These are phyloP conservation scores for Termitomyces sp. DNA, from an alignment of 768 basidiomycete species.

Conservation along the genomic window DNA sequence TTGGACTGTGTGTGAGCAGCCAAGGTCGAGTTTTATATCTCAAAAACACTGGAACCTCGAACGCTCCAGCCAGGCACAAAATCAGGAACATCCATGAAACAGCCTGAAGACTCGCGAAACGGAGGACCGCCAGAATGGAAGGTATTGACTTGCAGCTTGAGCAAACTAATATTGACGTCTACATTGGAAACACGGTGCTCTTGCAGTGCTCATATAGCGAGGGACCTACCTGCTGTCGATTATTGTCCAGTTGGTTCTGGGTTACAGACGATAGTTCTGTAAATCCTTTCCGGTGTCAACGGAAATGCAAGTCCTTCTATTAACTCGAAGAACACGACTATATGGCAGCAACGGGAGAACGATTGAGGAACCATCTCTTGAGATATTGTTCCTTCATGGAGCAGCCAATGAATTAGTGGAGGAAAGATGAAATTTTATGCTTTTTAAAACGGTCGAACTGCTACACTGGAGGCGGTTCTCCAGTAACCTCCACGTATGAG, in stretches of 20 bases:
- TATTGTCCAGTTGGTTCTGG: neutral
- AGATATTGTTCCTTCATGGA: neutral
- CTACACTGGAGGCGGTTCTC: conserved; percentile 6
- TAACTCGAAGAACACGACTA: neutral
- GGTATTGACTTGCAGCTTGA: neutral
- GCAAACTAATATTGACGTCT: neutral
- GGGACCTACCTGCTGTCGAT: neutral
- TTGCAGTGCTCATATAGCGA: neutral
- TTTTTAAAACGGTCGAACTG: neutral
- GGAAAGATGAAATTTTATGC: too few species aligned
- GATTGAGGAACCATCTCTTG: neutral
- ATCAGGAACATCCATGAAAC: too few species aligned
- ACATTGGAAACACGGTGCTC: neutral
- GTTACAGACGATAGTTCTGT: neutral
- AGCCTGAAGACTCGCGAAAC: neutral
- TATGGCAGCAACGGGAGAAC: neutral
- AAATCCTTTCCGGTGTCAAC: neutral
- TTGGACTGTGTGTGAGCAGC: too few species aligned
- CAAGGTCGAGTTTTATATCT: too few species aligned
- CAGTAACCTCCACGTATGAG: conserved; percentile 30
- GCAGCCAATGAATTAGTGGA: neutral
- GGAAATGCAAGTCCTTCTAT: neutral
- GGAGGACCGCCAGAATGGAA: neutral
- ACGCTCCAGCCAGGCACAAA: neutral
- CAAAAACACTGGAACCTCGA: too few species aligned